Percentiles rank a stretch among this genome's conserved stretches.
Conservation (phyloP, 2,329 filamentous ascomycete species). For the Curvularia eragrostidis region DNA sequence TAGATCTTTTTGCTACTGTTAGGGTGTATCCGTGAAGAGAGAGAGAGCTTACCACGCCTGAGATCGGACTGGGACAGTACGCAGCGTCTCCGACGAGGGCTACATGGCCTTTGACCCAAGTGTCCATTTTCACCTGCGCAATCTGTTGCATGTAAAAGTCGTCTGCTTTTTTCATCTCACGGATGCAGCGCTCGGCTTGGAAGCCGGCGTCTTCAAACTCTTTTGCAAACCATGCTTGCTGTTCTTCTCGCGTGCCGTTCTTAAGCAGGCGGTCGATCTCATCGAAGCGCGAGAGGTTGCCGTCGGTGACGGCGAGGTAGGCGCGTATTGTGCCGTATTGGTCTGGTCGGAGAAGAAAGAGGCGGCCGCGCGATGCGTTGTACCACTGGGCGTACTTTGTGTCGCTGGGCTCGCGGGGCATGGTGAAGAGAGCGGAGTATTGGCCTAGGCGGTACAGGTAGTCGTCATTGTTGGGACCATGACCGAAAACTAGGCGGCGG, state of each 20-base stretch:
- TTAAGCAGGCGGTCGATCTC: constrained; percentile 24
- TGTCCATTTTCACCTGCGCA: constrained; percentile 49
- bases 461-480: constrained; percentile 27
- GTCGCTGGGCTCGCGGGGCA: constrained; percentile 30
- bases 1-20: neutral
- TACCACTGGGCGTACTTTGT: constrained; percentile 38
- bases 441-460: constrained; percentile 34
- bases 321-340: constrained; percentile 30
- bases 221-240: constrained; percentile 33
- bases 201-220: constrained; percentile 50
- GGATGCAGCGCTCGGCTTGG: constrained; percentile 46
- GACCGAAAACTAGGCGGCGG: constrained; percentile 35
- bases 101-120: constrained; percentile 50
- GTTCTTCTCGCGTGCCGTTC: constrained; percentile 23
- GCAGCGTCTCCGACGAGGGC: constrained; percentile 52
- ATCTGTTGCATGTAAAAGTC: constrained; percentile 57
- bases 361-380: constrained; percentile 29
- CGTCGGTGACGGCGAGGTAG: constrained; percentile 29
- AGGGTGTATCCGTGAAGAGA: neutral
- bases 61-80: constrained; percentile 47
- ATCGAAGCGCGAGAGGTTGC: constrained; percentile 27
- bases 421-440: constrained; percentile 43
- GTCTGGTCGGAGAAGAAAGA: constrained; percentile 34
- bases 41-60: constrained; percentile 29
- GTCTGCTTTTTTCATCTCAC: constrained; percentile 49